These are phyloP conservation scores for Platanthera zijinensis DNA, from an alignment of 106 monocot species.

Conservation along the genomic window DNA sequence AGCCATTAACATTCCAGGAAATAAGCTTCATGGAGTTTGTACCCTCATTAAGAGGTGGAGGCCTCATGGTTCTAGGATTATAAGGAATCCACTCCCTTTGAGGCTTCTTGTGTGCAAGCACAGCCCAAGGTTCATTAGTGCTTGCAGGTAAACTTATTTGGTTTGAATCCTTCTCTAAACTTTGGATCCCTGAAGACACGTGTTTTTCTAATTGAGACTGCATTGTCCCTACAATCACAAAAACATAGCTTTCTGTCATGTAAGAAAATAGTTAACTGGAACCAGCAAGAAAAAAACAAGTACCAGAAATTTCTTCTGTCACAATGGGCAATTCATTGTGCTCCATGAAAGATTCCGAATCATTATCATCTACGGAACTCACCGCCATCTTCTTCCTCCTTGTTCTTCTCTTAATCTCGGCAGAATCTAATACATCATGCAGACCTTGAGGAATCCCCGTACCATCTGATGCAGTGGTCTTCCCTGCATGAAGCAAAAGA, in stretches of 20 bases:
- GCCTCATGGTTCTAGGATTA: slow-evolving; percentile 77
- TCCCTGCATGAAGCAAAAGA: background rate
- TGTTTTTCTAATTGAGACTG: slow-evolving; percentile 6
- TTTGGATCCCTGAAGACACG: slow-evolving; percentile 10
- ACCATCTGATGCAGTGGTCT: slow-evolving; percentile 3
- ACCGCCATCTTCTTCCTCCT: slow-evolving; percentile 22
- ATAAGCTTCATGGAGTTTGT: slow-evolving; percentile 58
- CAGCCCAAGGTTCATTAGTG: slow-evolving; percentile 70
- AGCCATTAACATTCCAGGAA: slow-evolving; percentile 98
- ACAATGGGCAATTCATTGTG: slow-evolving; percentile 13
- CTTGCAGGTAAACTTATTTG: slow-evolving; percentile 8
- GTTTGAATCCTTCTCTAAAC: background rate
- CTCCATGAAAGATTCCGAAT: slow-evolving; percentile 21
- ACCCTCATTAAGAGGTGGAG: slow-evolving; percentile 42
- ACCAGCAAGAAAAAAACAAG: background rate
- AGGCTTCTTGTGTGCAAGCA: slow-evolving; percentile 86
- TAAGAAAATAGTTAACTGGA: background rate
- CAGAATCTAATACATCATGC: slow-evolving; percentile 18
- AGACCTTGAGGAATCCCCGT: slow-evolving; percentile 15
- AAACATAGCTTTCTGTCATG: background rate
- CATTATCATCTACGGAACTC: slow-evolving; percentile 2
- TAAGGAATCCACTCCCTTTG: slow-evolving; percentile 73
- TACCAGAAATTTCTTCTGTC: slow-evolving; percentile 30
- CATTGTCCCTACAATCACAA: slow-evolving; percentile 18
- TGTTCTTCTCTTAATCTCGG: slow-evolving; percentile 27